Evolutionary conservation across 768 basidiomycete genomes (phyloP), one percentile per base, ranked within the genome.

Genomic region (Lyophyllum shimeji): DNA sequence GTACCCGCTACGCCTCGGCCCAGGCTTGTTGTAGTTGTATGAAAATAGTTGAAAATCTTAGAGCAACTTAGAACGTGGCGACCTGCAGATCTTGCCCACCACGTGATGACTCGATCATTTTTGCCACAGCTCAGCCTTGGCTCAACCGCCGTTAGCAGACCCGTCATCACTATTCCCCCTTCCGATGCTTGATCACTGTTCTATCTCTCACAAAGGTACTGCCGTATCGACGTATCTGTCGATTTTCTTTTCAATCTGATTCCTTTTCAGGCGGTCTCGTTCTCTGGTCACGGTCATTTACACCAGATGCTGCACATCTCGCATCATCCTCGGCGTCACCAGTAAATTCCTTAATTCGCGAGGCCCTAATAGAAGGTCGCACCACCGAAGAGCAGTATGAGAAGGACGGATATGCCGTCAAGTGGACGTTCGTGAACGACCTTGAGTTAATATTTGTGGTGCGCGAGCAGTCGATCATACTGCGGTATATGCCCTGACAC

Each of bases 361-460:
- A 95, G 60, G 92, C 92, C 3, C 81, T 98, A 53, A 96, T 98
- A 64, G 95, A 98, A 67, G 92, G 94, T 24, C 82, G 90, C 13
- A 85, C 85, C 7, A 69, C 89, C 0, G 91, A 92, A 56, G 84
- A 90, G 57, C 89, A 84, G 58, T 95, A 93, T 68, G 95, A 96
- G 74, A 94, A 87, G 69, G 95, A 96, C 63, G 95, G 95, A 1
- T 96, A 94, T 63, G 89, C 93, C 24, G 85, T 98, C 50, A 89
- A 88, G 70, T 98, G 96, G 95, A 87, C 93, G 0, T 92, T 95
- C 65, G 87, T 91, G 27, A 99, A 99, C 68, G 94, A 95, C 59
- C 79, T 98, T 44, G 96, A 96, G 59, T 82, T 99, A 63, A 95
- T 98, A 53, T 98, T 99, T 66, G 96, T 97, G 68, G 95, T 95